Evolutionary conservation across 345 rosid genomes (phyloP).

Genomic region (Psidium guajava): DNA sequence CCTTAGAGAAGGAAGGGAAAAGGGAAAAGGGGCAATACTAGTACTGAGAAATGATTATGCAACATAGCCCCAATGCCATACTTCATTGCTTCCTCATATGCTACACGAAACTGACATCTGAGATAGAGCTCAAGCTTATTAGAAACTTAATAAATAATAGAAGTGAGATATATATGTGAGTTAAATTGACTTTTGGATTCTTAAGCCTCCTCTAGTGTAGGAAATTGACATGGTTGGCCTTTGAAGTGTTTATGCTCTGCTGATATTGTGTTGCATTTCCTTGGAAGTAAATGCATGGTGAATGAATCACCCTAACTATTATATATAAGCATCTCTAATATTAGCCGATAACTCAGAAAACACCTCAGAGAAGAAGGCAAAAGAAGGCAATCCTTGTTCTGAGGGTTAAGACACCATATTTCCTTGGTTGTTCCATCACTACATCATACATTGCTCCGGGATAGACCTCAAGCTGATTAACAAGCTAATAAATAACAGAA

Average conservation of each 20-base stretch:
- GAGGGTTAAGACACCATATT: slow-evolving; percentile 89
- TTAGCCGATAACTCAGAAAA: not conserved
- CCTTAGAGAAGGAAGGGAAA: not conserved
- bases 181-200: too few relatives aligned
- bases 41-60: slow-evolving; percentile 53
- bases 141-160: slow-evolving; percentile 38
- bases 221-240: too few relatives aligned
- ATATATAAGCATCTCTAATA: too few relatives aligned
- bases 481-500: not conserved
- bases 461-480: slow-evolving; percentile 61
- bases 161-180: not conserved
- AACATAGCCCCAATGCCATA: slow-evolving; percentile 16
- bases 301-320: too few relatives aligned
- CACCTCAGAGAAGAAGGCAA: not conserved
- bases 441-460: slow-evolving; percentile 88
- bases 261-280: too few relatives aligned
- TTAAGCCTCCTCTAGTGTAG: too few relatives aligned
- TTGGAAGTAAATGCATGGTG: not conserved
- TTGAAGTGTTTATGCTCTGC: too few relatives aligned
- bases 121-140: slow-evolving; percentile 71
- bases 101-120: slow-evolving; percentile 84
- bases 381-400: slow-evolving; percentile 34
- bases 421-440: slow-evolving; percentile 74
- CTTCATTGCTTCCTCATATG: slow-evolving; percentile 72
- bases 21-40: slow-evolving; percentile 16